Conservation (phyloP, 495 filamentous ascomycete species). For the Letharia lupina region DNA sequence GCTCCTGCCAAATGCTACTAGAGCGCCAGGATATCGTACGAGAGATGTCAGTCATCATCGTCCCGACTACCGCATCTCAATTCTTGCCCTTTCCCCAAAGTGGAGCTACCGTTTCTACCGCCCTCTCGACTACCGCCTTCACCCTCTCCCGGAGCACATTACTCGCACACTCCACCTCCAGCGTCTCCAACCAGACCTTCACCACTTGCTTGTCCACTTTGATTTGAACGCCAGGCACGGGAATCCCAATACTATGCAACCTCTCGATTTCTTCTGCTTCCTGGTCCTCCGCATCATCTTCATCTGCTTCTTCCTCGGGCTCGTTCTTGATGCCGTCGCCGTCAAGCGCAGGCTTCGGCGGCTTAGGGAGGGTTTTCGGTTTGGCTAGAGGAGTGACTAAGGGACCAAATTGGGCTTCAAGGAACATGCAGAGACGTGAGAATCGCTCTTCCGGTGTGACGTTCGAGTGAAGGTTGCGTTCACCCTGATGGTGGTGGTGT, state of each 20-base stretch:
- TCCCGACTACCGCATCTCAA: not conserved
- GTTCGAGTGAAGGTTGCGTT: slow-evolving; percentile 62
- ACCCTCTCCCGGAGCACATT: slow-evolving; percentile 69
- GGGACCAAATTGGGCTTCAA: slow-evolving; percentile 89
- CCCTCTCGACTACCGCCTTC: slow-evolving; percentile 79
- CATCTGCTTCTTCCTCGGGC: slow-evolving; percentile 33
- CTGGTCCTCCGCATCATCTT: slow-evolving; percentile 45
- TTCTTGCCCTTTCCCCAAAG: slow-evolving; percentile 45
- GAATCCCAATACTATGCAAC: slow-evolving; percentile 71
- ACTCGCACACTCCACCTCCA: slow-evolving; percentile 80
- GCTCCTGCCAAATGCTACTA: not conserved
- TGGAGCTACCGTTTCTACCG: slow-evolving; percentile 81
- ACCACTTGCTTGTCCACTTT: slow-evolving; percentile 81
- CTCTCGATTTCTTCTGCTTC: slow-evolving; percentile 54
- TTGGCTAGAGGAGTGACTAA: slow-evolving; percentile 64
- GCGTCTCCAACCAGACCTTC: slow-evolving; percentile 79
- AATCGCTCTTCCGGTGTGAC: slow-evolving; percentile 66
- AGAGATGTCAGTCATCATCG: not conserved
- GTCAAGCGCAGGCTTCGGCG: slow-evolving; percentile 25
- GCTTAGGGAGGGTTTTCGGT: slow-evolving; percentile 44
- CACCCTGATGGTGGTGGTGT: slow-evolving; percentile 41
- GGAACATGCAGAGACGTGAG: slow-evolving; percentile 81
- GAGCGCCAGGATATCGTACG: not conserved
- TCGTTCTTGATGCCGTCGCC: slow-evolving; percentile 26
- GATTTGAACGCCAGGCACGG: slow-evolving; percentile 81